phyloP scores from a whole-genome alignment of 176 grass and related monocot species.

The Themeda triandra region DNA sequence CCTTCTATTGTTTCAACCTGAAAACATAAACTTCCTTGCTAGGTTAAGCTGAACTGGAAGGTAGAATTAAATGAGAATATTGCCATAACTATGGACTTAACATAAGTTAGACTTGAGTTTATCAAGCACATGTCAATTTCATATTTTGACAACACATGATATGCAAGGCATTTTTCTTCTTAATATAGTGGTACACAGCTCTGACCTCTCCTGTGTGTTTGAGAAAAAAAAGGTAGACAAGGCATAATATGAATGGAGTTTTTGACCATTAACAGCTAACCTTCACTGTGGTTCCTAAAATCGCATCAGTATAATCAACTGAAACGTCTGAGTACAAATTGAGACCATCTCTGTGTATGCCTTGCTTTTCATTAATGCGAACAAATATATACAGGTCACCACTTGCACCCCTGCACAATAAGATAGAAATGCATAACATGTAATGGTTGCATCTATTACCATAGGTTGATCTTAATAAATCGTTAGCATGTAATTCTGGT shows the following conservation, averaged over 20 bases:
- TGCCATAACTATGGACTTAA: neutral
- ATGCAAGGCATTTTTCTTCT: neutral
- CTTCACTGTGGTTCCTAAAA: slow-evolving; percentile 85
- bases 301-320: slow-evolving; percentile 85
- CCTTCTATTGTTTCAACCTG: slow-evolving; percentile 91
- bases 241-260: neutral
- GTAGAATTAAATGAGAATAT: neutral
- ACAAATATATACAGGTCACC: slow-evolving; percentile 82
- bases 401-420: slow-evolving; percentile 48
- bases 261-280: slow-evolving; percentile 28
- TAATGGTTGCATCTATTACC: neutral
- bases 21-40: slow-evolving; percentile 27
- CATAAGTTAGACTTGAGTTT: neutral
- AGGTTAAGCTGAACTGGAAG: slow-evolving; percentile 1
- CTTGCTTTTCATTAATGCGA: slow-evolving; percentile 66
- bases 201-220: neutral
- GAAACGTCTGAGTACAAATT: slow-evolving; percentile 58
- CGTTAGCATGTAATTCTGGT: neutral
- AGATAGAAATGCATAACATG: slow-evolving; percentile 30
- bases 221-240: neutral
- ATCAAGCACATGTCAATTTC: neutral
- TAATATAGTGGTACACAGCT: neutral
- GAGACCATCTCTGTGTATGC: slow-evolving; percentile 74
- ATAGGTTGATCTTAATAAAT: slow-evolving; percentile 9
- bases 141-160: neutral